These are phyloP conservation scores for Eucalyptus melliodora DNA, from an alignment of 345 rosid genomes.

Conservation along the genomic window DNA sequence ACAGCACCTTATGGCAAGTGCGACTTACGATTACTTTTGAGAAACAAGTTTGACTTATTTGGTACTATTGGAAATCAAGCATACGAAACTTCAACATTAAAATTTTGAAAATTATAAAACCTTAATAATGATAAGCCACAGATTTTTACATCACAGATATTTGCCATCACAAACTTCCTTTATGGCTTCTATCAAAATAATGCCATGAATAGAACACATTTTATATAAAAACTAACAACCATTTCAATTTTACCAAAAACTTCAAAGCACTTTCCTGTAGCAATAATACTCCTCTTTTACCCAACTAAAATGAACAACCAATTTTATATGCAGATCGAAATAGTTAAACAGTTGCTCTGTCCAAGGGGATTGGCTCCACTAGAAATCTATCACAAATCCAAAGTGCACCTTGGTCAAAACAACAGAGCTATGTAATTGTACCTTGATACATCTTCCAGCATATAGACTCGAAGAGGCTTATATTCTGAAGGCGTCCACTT, in stretches of 20 bases:
- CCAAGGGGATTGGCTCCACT: background rate
- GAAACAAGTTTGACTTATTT: background rate
- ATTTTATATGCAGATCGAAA: background rate
- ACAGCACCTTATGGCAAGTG: background rate
- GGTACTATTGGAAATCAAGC: background rate
- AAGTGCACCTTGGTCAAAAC: background rate
- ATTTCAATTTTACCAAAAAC: background rate
- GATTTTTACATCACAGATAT: background rate
- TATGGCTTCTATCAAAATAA: background rate
- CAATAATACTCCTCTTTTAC: background rate
- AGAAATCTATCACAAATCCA: background rate
- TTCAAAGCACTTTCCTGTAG: background rate
- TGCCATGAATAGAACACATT: background rate
- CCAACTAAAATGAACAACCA: background rate
- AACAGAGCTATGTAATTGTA: background rate
- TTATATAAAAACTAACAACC: background rate
- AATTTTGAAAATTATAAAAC: background rate
- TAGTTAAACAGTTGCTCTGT: background rate
- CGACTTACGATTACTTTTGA: background rate
- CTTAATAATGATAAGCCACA: background rate
- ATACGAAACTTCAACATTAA: background rate
- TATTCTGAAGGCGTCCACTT: slow-evolving; percentile 95
- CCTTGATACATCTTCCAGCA: slow-evolving; percentile 98
- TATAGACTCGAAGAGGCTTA: slow-evolving; percentile 77
- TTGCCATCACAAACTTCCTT: background rate